Conservation (phyloP, 2,329 filamentous ascomycete species). For the Aureobasidium sp. region DNA sequence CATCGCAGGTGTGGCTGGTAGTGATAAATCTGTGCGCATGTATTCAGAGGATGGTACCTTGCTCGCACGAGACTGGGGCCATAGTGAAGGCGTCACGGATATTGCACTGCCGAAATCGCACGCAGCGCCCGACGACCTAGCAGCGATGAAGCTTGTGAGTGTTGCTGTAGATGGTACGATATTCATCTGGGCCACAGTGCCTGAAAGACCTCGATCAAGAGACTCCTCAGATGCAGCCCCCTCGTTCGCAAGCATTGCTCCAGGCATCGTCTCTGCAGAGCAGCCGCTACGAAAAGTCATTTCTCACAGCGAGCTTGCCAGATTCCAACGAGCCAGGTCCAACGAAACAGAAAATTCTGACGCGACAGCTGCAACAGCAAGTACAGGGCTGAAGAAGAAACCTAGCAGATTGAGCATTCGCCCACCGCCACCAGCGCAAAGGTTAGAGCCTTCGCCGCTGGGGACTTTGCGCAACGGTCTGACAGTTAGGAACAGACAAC, state of each 20-base stretch:
- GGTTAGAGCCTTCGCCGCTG: conserved; percentile 26
- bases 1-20: conserved; percentile 82
- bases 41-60: conserved; percentile 78
- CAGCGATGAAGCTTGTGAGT: conserved; percentile 44
- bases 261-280: conserved; percentile 43
- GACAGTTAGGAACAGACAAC: conserved; percentile 20
- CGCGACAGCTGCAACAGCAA: conserved; percentile 39
- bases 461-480: conserved; percentile 36
- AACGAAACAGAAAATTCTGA: conserved; percentile 34
- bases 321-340: conserved; percentile 54
- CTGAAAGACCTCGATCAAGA: conserved; percentile 7
- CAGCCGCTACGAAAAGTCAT: conserved; percentile 78
- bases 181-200: conserved; percentile 40
- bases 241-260: conserved; percentile 15
- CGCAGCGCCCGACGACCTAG: conserved; percentile 21
- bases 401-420: conserved; percentile 10
- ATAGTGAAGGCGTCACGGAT: conserved; percentile 88
- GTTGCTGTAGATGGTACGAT: conserved; percentile 46
- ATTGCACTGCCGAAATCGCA: conserved; percentile 51
- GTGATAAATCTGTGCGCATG: conserved; percentile 88
- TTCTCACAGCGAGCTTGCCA: conserved; percentile 78
- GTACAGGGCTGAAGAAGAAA: conserved; percentile 49
- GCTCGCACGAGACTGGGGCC: conserved; percentile 85
- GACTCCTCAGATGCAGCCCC: background rate
- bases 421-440: conserved; percentile 4